phyloP scores from a whole-genome alignment of 768 basidiomycete species.

The Lepiota brunneoincarnata region DNA sequence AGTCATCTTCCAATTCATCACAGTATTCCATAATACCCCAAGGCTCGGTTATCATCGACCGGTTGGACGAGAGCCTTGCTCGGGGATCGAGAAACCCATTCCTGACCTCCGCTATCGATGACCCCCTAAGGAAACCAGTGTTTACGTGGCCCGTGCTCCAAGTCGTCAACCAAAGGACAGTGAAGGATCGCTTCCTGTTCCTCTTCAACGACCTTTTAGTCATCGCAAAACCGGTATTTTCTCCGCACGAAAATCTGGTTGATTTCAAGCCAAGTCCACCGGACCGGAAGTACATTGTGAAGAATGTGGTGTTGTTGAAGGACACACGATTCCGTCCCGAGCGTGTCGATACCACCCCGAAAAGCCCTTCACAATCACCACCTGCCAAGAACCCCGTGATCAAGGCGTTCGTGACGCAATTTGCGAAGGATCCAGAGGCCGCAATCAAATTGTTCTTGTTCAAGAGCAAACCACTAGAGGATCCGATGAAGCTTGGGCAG shows the following conservation, averaged over 20 bases:
- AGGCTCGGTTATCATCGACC: slow-evolving; percentile 58
- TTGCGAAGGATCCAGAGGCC: slow-evolving; percentile 74
- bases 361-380: slow-evolving; percentile 43
- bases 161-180: slow-evolving; percentile 89
- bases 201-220: slow-evolving; percentile 96
- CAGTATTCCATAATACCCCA: slow-evolving; percentile 53
- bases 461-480: slow-evolving; percentile 56
- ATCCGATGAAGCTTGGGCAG: slow-evolving; percentile 74
- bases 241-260: slow-evolving; percentile 60
- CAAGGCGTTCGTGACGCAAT: slow-evolving; percentile 73
- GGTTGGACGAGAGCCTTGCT: slow-evolving; percentile 68
- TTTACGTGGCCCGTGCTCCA: slow-evolving; percentile 87
- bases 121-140: slow-evolving; percentile 83
- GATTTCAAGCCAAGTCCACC: slow-evolving; percentile 56
- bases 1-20: slow-evolving; percentile 70
- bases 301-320: slow-evolving; percentile 80
- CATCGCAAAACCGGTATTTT: slow-evolving; percentile 84
- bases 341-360: slow-evolving; percentile 57
- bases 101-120: slow-evolving; percentile 69
- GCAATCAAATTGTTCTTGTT: slow-evolving; percentile 73
- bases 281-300: slow-evolving; percentile 83
- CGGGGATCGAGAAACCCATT: slow-evolving; percentile 56
- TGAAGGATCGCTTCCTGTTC: slow-evolving; percentile 95
- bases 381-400: slow-evolving; percentile 41
- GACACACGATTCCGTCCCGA: slow-evolving; percentile 69